Percentiles rank a stretch among this genome's conserved stretches.
phyloP scores from a whole-genome alignment of 805 yeast genomes.

The Wickerhamiella galacta region DNA sequence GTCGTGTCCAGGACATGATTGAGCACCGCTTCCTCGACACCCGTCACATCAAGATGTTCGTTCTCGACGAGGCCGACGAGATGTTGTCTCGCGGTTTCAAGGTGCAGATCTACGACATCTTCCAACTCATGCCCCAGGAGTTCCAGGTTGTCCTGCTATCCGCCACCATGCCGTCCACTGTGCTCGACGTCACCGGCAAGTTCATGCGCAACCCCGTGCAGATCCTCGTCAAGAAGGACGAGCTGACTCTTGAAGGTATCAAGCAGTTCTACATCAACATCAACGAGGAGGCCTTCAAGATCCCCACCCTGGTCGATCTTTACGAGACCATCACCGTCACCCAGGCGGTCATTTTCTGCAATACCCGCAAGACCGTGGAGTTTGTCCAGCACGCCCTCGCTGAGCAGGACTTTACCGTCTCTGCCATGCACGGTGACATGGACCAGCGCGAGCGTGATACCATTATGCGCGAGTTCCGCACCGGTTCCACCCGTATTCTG shows the following conservation, averaged over 20 bases:
- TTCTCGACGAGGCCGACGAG: slow-evolving; percentile 97
- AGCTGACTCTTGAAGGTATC: slow-evolving; percentile 87
- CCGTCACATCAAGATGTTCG: slow-evolving; percentile 76
- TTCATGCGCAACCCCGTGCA: slow-evolving; percentile 92
- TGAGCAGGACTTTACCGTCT: slow-evolving; percentile 74
- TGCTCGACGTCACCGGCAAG: slow-evolving; percentile 74
- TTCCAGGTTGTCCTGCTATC: slow-evolving; percentile 90
- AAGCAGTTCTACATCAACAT: slow-evolving; percentile 84
- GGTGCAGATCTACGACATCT: slow-evolving; percentile 89
- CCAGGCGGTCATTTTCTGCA: slow-evolving; percentile 95
- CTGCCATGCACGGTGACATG: slow-evolving; percentile 93
- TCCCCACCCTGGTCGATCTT: slow-evolving; percentile 84
- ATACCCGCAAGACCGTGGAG: slow-evolving; percentile 89
- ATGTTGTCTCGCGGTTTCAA: slow-evolving; percentile 84
- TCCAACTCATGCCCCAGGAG: slow-evolving; percentile 68
- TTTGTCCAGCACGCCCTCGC: slow-evolving; percentile 60
- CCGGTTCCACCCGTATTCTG: slow-evolving; percentile 83
- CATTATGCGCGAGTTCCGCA: slow-evolving; percentile 90
- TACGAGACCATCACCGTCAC: slow-evolving; percentile 92
- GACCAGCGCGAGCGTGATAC: slow-evolving; percentile 84
- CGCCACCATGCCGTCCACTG: slow-evolving; percentile 91
- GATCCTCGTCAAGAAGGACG: slow-evolving; percentile 89
- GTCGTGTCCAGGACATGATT: slow-evolving; percentile 93
- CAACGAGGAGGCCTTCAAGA: slow-evolving; percentile 86
- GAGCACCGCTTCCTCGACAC: slow-evolving; percentile 74